A percentile compares a stretch with the other conserved stretches of the same genome.
Evolutionary conservation across 2,329 filamentous ascomycete species (phyloP).

Genomic region (Fonsecaea pedrosoi): DNA sequence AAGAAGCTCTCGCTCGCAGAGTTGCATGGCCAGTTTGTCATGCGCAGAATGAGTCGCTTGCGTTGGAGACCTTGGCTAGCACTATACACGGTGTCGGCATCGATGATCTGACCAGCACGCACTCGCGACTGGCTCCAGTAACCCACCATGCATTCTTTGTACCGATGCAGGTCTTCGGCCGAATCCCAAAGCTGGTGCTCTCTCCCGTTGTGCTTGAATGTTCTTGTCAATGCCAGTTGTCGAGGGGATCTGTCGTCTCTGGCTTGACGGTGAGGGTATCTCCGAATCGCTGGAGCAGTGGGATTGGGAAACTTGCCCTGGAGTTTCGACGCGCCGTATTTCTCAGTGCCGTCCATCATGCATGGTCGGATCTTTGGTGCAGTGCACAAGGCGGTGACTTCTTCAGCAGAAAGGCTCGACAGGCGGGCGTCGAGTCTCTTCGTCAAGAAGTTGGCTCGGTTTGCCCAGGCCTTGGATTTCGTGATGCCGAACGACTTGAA

Average conservation of each 20-base stretch:
- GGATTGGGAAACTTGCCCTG: constrained; percentile 28
- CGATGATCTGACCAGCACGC: constrained; percentile 18
- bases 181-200: constrained; percentile 19
- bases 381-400: constrained; percentile 17
- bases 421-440: constrained; percentile 27
- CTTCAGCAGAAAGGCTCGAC: constrained; percentile 4
- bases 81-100: constrained; percentile 5
- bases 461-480: neutral
- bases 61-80: constrained; percentile 2
- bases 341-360: constrained; percentile 24
- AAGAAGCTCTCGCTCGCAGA: constrained; percentile 12
- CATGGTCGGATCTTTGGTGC: constrained; percentile 22
- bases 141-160: constrained; percentile 10
- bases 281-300: constrained; percentile 15
- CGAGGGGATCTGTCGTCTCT: neutral
- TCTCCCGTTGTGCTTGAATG: constrained; percentile 1
- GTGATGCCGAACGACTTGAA: constrained; percentile 17
- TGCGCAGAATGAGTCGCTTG: constrained; percentile 8
- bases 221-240: neutral
- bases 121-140: constrained; percentile 10
- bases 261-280: constrained; percentile 5
- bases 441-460: constrained; percentile 30
- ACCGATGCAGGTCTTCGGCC: constrained; percentile 13
- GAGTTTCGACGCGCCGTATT: constrained; percentile 24
- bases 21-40: constrained; percentile 19